Percentiles rank a stretch among this genome's conserved stretches.
These are phyloP conservation scores for Aspergillus neotritici DNA, from an alignment of 2,329 filamentous ascomycete genomes.

Conservation along the genomic window DNA sequence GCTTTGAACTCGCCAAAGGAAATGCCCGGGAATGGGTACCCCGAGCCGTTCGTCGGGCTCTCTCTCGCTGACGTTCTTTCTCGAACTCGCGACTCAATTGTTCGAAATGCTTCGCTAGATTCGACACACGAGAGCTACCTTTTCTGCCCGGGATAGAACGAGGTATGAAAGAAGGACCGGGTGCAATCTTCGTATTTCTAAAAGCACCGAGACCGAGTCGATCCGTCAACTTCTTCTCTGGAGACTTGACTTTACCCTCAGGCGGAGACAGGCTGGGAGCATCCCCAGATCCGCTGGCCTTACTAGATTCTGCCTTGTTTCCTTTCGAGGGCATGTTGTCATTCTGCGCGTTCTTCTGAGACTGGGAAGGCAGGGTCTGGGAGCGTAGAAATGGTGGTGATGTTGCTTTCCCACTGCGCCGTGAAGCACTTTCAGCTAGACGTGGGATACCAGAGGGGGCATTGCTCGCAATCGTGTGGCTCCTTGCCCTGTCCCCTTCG, in stretches of 20 bases:
- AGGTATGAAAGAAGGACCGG: slow-evolving; percentile 69
- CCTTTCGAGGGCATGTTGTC: slow-evolving; percentile 16
- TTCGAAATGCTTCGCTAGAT: slow-evolving; percentile 92
- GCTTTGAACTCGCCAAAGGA: slow-evolving; percentile 86
- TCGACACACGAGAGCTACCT: slow-evolving; percentile 74
- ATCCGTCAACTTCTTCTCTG: slow-evolving; percentile 73
- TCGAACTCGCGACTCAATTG: slow-evolving; percentile 95
- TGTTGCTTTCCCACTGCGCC: slow-evolving; percentile 31
- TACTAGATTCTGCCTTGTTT: slow-evolving; percentile 19
- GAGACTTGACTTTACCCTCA: slow-evolving; percentile 33
- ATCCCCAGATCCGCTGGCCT: slow-evolving; percentile 17
- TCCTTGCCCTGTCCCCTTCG: slow-evolving; percentile 6
- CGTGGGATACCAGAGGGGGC: slow-evolving; percentile 38
- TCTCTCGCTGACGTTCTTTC: slow-evolving; percentile 82
- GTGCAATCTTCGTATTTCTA: slow-evolving; percentile 51
- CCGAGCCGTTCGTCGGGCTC: slow-evolving; percentile 71
- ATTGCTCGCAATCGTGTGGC: slow-evolving; percentile 15
- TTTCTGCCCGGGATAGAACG: slow-evolving; percentile 69
- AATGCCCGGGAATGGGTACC: slow-evolving; percentile 73
- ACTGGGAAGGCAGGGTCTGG: slow-evolving; percentile 46
- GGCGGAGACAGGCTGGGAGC: slow-evolving; percentile 17
- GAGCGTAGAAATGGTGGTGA: slow-evolving; percentile 47
- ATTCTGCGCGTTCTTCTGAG: slow-evolving; percentile 25
- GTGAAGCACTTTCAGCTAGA: slow-evolving; percentile 32
- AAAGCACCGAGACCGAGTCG: slow-evolving; percentile 61